phyloP scores from a whole-genome alignment of 2,329 filamentous ascomycete species.

The Trichoderma sp. region DNA sequence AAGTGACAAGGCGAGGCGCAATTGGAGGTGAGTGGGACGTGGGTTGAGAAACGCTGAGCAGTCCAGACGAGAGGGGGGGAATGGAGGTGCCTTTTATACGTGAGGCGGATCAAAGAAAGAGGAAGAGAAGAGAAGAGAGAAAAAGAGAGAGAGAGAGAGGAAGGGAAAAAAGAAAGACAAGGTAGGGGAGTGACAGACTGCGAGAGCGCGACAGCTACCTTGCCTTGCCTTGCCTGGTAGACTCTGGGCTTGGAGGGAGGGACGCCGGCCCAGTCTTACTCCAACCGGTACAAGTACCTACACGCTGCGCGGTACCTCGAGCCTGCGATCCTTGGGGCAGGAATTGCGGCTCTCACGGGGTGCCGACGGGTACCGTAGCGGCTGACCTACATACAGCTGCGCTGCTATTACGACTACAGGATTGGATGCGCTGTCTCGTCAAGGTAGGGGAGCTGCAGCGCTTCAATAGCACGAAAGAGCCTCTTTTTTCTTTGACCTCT shows the following conservation, averaged over 20 bases:
- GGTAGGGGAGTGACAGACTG: slow-evolving; percentile 20
- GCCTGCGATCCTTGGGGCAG: too few relatives aligned
- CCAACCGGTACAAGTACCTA: slow-evolving; percentile 10
- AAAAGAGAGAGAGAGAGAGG: slow-evolving; percentile 25
- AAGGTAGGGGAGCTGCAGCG: slow-evolving; percentile 26
- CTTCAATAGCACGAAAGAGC: not conserved
- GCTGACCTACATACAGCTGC: slow-evolving; percentile 9
- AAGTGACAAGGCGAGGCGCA: not conserved
- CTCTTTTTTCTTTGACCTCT: too few relatives aligned
- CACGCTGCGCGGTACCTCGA: too few relatives aligned
- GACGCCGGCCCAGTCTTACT: slow-evolving; percentile 28
- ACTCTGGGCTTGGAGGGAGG: slow-evolving; percentile 20
- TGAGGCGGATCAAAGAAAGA: slow-evolving; percentile 25
- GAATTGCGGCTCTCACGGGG: too few relatives aligned
- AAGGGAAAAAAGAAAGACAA: slow-evolving; percentile 24
- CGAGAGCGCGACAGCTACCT: slow-evolving; percentile 7
- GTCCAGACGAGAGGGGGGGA: slow-evolving; percentile 18
- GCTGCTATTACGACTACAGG: too few relatives aligned
- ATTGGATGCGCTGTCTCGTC: too few relatives aligned
- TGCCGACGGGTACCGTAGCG: not conserved
- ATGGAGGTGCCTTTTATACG: slow-evolving; percentile 28
- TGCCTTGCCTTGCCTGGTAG: not conserved
- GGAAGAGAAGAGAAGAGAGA: slow-evolving; percentile 27
- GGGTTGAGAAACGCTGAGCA: slow-evolving; percentile 29
- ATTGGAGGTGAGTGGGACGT: slow-evolving; percentile 18